These are phyloP conservation scores for Ochetophila trinervis DNA, from an alignment of 306 rosid species.

Conservation along the genomic window DNA sequence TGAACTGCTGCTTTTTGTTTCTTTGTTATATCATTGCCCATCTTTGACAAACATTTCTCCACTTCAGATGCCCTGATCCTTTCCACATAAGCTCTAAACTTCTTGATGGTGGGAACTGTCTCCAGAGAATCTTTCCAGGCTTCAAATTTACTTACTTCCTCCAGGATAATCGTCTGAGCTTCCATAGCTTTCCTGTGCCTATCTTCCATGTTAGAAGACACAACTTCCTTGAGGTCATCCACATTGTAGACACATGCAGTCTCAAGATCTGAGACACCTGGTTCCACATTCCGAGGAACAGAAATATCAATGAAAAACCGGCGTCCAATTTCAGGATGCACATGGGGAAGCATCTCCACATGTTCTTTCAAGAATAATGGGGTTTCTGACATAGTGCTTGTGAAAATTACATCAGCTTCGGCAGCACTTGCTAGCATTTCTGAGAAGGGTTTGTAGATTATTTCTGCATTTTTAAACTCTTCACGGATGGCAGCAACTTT, in stretches of 20 bases:
- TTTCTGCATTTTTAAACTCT: conserved; percentile 60
- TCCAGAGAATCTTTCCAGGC: conserved; percentile 86
- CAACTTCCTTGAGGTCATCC: conserved; percentile 92
- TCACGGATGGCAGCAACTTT: conserved; percentile 50
- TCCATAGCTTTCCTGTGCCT: conserved; percentile 65
- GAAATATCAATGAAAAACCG: conserved; percentile 79
- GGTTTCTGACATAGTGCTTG: conserved; percentile 76
- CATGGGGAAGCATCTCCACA: conserved; percentile 55
- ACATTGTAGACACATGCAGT: conserved; percentile 59
- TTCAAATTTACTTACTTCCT: conserved; percentile 64
- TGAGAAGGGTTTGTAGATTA: conserved; percentile 65
- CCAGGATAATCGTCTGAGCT: conserved; percentile 56
- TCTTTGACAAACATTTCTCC: conserved; percentile 76
- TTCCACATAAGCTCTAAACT: conserved; percentile 70
- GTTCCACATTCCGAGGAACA: conserved; percentile 81
- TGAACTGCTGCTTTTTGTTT: conserved; percentile 64
- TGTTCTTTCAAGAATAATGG: conserved; percentile 61
- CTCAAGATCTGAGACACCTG: conserved; percentile 58
- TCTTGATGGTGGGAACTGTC: conserved; percentile 92
- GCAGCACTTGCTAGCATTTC: conserved; percentile 57
- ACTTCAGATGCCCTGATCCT: conserved; percentile 75
- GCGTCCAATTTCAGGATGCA: conserved; percentile 28
- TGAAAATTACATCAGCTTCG: conserved; percentile 70
- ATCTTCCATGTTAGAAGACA: conserved; percentile 83
- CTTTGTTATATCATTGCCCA: conserved; percentile 62